Base-by-base conservation (phyloP, 1,139 yeast genomes). In the Hyphopichia buzzinii region DNA sequence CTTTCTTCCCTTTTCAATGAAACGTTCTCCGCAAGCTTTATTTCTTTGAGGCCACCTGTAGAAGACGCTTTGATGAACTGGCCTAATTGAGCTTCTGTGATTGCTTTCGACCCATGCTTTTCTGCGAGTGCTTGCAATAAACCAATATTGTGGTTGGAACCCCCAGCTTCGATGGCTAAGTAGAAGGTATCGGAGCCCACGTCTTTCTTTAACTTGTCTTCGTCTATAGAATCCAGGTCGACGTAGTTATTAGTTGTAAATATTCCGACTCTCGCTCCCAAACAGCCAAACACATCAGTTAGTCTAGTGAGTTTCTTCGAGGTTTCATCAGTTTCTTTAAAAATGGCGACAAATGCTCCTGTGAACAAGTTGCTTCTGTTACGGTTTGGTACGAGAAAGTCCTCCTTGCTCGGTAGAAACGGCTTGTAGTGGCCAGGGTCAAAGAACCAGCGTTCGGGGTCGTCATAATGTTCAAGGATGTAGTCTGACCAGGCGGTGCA, bases 1-100 rank as follows among this genome's bases (percentile, higher is more conserved):
- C 45, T 30, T 21, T 55, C 34, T 55, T 61, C 30, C 59, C 49
- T 47, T 69, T 50, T 39, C 61, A 62, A 27, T 64, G 43, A 4
- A 33, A 28, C 16, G 46, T n/a, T 8, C 39, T 32, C 14, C 44
- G 31, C 19, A 34, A 22, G 26, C 17, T 34, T 32, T 10, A 50
- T 41, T 7, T 40, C 17, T 10, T 41, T 39, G 14, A 49, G 11
- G 6, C 26, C 22, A 3, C 21, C 31, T 4, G 36, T 26, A 4
- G 40, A 34, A 12, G 39, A 34, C 8, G 25, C 24, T 14, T 39
- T 33, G 2, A 50, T 29, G 7, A 38, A 28, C 8, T 39, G 16
- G 38, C 46, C 41, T 14, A 52, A 27, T n/a, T 35, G 36, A 8
- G 35, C 37, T 24, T 42, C 41, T 4, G 36, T 29, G 11, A 37